A percentile compares a stretch with the other conserved stretches of the same genome.
Evolutionary conservation across 2,329 filamentous ascomycete species (phyloP).

Genomic region (Tolypocladium album): DNA sequence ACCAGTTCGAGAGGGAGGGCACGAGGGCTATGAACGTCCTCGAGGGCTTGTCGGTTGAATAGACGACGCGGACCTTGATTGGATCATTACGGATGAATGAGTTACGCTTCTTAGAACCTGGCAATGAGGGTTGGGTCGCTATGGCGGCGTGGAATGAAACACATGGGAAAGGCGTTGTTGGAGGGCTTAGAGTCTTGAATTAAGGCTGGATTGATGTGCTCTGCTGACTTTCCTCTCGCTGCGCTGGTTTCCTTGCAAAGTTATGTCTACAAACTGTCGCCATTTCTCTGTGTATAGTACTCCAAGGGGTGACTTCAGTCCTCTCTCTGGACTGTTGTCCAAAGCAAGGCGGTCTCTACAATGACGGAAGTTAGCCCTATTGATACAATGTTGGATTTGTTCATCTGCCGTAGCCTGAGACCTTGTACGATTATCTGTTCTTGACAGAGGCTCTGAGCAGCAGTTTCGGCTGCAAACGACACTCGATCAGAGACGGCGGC

Average conservation of each 20-base stretch:
- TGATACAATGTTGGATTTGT: neutral
- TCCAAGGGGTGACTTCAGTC: too few relatives aligned
- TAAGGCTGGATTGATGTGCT: neutral
- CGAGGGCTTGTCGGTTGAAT: slow-evolving; percentile 57
- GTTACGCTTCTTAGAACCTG: neutral
- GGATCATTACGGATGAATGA: neutral
- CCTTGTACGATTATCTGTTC: too few relatives aligned
- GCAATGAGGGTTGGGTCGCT: neutral
- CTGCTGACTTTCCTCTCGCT: neutral
- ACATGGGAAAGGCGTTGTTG: neutral
- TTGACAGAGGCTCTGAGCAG: neutral
- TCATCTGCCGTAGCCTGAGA: too few relatives aligned
- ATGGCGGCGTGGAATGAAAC: neutral
- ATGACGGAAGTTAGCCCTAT: neutral
- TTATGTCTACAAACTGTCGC: neutral
- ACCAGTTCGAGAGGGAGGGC: slow-evolving; percentile 74
- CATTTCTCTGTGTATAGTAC: neutral
- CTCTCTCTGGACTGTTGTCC: neutral
- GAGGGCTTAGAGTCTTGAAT: neutral
- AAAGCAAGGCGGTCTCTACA: too few relatives aligned
- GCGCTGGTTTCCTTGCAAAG: neutral
- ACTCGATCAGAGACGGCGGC: neutral
- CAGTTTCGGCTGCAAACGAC: neutral
- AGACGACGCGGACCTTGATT: slow-evolving; percentile 2
- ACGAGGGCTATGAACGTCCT: slow-evolving; percentile 65